Percentiles rank a stretch among this genome's conserved stretches.
Evolutionary conservation across 805 yeast genomes (phyloP).

Genomic region (Kodamaea leandrae): DNA sequence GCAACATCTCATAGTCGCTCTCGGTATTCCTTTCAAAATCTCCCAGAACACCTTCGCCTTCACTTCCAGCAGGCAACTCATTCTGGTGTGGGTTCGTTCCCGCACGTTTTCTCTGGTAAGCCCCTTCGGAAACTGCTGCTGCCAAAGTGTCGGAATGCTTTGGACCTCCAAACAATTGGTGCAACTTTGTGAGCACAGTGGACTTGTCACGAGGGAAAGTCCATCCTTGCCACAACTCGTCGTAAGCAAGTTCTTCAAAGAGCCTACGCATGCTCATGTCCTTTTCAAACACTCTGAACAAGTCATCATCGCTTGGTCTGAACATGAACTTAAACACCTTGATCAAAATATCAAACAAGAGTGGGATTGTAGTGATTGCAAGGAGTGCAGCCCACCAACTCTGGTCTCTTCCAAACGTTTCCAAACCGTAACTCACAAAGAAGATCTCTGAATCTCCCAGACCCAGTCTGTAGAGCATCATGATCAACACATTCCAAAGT

Average conservation of each 20-base stretch:
- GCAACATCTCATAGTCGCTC: slow-evolving; percentile 55
- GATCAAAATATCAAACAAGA: slow-evolving; percentile 63
- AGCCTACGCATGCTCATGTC: slow-evolving; percentile 61
- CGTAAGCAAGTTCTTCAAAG: slow-evolving; percentile 70
- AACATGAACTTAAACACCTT: slow-evolving; percentile 56
- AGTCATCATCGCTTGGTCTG: slow-evolving; percentile 71
- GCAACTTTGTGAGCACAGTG: slow-evolving; percentile 14
- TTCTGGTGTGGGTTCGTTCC: slow-evolving; percentile 45
- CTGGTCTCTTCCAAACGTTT: slow-evolving; percentile 75
- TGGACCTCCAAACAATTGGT: slow-evolving; percentile 9
- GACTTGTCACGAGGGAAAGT: slow-evolving; percentile 53
- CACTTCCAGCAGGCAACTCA: slow-evolving; percentile 52
- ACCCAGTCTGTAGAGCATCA: slow-evolving; percentile 57
- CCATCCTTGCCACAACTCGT: slow-evolving; percentile 80
- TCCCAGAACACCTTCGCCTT: slow-evolving; percentile 25
- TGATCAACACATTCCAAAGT: slow-evolving; percentile 76
- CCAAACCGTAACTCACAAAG: slow-evolving; percentile 68
- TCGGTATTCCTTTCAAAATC: slow-evolving; percentile 29
- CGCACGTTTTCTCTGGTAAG: slow-evolving; percentile 46
- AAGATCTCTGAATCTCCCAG: slow-evolving; percentile 50
- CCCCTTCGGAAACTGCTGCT: slow-evolving; percentile 18
- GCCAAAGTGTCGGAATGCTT: slow-evolving; percentile 1
- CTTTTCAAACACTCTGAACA: slow-evolving; percentile 74
- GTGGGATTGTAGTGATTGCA: slow-evolving; percentile 53
- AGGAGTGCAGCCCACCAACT: slow-evolving; percentile 84